phyloP scores from a whole-genome alignment of 139 green algal species.

The Microglena sp. region DNA sequence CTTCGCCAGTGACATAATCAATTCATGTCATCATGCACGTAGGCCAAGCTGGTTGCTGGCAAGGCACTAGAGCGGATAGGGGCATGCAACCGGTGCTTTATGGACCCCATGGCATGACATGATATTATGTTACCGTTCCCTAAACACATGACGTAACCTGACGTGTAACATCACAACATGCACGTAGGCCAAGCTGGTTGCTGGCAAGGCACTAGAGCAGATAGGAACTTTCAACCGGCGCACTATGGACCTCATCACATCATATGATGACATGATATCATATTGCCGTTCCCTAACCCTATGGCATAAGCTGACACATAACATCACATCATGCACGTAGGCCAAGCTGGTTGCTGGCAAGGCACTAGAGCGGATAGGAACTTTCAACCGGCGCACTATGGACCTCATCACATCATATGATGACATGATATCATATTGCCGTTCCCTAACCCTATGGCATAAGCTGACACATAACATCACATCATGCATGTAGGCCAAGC shows the following conservation, averaged over 20 bases:
- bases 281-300: no score
- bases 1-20: no score
- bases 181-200: slow-evolving; percentile 40
- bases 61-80: slow-evolving; percentile 43
- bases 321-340: no score
- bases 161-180: no score
- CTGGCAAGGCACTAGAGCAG: slow-evolving; percentile 39
- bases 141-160: no score
- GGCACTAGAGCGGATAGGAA: slow-evolving; percentile 42
- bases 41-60: slow-evolving; percentile 44
- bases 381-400: slow-evolving; percentile 83
- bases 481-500: slow-evolving; percentile 42
- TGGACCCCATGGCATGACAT: slow-evolving; percentile 81
- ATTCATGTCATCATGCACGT: no score
- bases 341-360: slow-evolving; percentile 33
- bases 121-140: no score
- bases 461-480: no score
- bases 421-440: no score
- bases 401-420: slow-evolving; percentile 76
- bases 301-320: no score
- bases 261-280: no score
- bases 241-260: slow-evolving; percentile 80
- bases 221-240: slow-evolving; percentile 70
- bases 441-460: no score
- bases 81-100: slow-evolving; percentile 75